Conservation (phyloP, 495 filamentous ascomycete species). For the Neurospora sp. region DNA sequence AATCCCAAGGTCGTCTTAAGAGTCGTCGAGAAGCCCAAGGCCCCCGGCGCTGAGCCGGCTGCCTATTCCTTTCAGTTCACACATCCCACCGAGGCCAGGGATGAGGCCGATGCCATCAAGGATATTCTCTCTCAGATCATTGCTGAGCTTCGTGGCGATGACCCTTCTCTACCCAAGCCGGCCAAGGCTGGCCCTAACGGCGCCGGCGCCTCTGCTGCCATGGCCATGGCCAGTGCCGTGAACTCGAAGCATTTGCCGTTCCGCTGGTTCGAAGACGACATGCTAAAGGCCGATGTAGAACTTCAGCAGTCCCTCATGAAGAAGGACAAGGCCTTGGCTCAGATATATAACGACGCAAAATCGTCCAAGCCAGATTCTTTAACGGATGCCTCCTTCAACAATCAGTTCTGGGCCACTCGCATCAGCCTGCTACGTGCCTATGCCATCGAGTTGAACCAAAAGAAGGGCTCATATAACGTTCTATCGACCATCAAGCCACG, state of each 20-base stretch:
- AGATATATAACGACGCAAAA: constrained; percentile 72
- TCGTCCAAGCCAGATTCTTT: constrained; percentile 73
- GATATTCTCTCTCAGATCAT: constrained; percentile 70
- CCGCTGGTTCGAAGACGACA: constrained; percentile 65
- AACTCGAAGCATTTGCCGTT: constrained; percentile 34
- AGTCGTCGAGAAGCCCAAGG: constrained; percentile 59
- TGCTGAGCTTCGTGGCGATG: constrained; percentile 51
- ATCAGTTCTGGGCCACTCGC: constrained; percentile 87
- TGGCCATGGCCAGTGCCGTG: constrained; percentile 37
- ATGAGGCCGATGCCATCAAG: constrained; percentile 75
- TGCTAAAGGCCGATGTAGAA: constrained; percentile 60
- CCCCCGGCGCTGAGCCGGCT: constrained; percentile 38
- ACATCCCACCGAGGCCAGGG: constrained; percentile 58
- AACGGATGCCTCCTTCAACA: constrained; percentile 62
- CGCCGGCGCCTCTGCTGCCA: constrained; percentile 32
- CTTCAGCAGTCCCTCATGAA: constrained; percentile 80
- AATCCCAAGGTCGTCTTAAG: constrained; percentile 84
- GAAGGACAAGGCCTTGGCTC: constrained; percentile 56
- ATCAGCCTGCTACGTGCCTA: constrained; percentile 77
- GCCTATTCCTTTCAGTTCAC: constrained; percentile 83
- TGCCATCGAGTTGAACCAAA: constrained; percentile 79
- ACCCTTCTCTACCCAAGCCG: constrained; percentile 32
- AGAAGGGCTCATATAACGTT: constrained; percentile 81
- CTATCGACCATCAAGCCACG: constrained; percentile 79
- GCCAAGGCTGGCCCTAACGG: constrained; percentile 20